Base-by-base conservation (phyloP, 2,329 filamentous ascomycete genomes). In the Penicillium nordicum region DNA sequence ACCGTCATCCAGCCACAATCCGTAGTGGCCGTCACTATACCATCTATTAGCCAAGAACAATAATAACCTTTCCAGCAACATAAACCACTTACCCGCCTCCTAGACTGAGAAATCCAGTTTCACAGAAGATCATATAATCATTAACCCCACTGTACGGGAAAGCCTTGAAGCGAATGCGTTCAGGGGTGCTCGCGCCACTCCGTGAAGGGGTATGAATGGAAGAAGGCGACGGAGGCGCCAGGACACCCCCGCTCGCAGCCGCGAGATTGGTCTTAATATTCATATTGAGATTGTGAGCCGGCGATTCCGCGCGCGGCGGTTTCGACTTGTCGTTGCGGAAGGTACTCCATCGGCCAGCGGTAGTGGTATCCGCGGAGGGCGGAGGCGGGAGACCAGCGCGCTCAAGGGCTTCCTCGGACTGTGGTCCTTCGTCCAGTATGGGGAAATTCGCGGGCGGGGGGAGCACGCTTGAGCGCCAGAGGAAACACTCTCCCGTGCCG, bases 131-230 rank as follows among this genome's bases (percentile, higher is more conserved):
- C 79, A 93, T 91, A 72, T 96, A 99, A 74, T 97, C 94, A 72
- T 99, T 97, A 40, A 96, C 84, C 5, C 94, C 94, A 55, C 89
- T 95, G 70, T 97, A 97, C 0, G 93, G 92, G 67, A 97, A 99
- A 0, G 93, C 93, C 76, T 96, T 97, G 82, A 99, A 99, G 21
- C 94, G 86, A 64, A 97, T 90, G 27, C 86, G 82, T 59, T 93
- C 89, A 5, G 86, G 84, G 4, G 85, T 85, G 27, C 80, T 82
- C 1, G 82, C 75, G 2, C 80, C 76, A 63, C 74, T 78, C 54
- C 71, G 67, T 37, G 70, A 72, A 12, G 58, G 53, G 18, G 63
- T 63, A 38, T 57, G 48, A 9, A 61, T 62, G 7, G 64, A 65
- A 14, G 64, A 63, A 40, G 64, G 64, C 48, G 64, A 66, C 10